Percentiles rank a stretch among this genome's conserved stretches.
Conservation (phyloP, 139 green algal species). For the Zygnema cylindricum region DNA sequence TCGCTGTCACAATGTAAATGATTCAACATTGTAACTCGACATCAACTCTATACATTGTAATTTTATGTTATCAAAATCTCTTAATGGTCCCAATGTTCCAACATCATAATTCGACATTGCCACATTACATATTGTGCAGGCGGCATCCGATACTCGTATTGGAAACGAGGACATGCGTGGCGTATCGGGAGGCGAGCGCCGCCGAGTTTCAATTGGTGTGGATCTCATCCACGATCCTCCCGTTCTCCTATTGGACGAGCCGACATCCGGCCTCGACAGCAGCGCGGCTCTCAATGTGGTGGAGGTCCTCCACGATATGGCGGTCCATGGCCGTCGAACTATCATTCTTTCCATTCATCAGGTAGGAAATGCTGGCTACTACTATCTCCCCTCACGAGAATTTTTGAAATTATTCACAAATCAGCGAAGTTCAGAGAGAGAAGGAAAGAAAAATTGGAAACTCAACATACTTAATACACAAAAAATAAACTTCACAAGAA, state of each 20-base stretch:
- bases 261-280: conserved; percentile 77
- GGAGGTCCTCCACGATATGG: conserved; percentile 47
- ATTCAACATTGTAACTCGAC: no score
- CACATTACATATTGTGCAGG: no score
- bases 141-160: conserved; percentile 39
- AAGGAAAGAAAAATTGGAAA: background rate
- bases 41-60: no score
- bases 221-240: conserved; percentile 66
- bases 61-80: no score
- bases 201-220: conserved; percentile 62
- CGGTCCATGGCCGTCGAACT: background rate
- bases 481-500: background rate
- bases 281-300: conserved; percentile 76
- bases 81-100: no score
- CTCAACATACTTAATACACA: background rate
- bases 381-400: background rate
- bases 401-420: no score
- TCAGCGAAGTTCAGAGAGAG: no score
- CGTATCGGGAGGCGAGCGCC: conserved; percentile 60
- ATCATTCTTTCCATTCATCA: conserved; percentile 54
- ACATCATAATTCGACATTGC: no score
- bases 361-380: background rate
- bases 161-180: conserved; percentile 51
- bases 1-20: no score
- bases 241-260: conserved; percentile 88